A percentile compares a stretch with the other conserved stretches of the same genome.
Conservation (phyloP, 768 basidiomycete genomes). For the Lactifluus echinatus region DNA sequence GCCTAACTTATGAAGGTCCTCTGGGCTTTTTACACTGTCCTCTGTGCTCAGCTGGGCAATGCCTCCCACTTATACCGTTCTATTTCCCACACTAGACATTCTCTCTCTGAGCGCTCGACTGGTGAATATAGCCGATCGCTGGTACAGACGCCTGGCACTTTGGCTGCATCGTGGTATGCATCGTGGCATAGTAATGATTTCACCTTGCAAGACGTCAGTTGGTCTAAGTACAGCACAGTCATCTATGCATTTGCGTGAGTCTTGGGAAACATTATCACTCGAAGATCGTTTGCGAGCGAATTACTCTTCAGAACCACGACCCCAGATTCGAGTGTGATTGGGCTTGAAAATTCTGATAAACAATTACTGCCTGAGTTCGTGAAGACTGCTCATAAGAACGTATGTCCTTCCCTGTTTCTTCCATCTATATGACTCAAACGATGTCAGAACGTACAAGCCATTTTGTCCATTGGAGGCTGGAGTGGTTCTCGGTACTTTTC, state of each 20-base stretch:
- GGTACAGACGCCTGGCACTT: neutral
- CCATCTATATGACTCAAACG: neutral
- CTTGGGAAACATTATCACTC: no score
- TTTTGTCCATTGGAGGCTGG: conserved; percentile 17
- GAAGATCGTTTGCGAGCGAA: neutral
- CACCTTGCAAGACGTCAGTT: conserved; percentile 46
- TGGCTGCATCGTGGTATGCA: conserved; percentile 57
- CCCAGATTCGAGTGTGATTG: conserved; percentile 26
- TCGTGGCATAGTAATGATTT: conserved; percentile 51
- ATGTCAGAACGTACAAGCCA: conserved; percentile 10
- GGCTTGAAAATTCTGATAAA: conserved; percentile 36
- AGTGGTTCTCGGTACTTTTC: conserved; percentile 12
- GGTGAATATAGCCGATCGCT: neutral
- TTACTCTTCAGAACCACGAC: conserved; percentile 28
- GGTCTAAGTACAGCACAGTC: conserved; percentile 59
- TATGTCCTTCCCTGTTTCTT: conserved; percentile 21
- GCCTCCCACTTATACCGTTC: neutral
- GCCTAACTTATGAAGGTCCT: neutral
- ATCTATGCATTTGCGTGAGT: conserved; percentile 61
- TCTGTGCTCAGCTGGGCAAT: neutral
- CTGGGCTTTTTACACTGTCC: neutral
- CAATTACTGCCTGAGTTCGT: conserved; percentile 51
- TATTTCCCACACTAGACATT: neutral
- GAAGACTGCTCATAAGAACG: conserved; percentile 31
- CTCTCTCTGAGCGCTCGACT: neutral